phyloP scores from a whole-genome alignment of 768 basidiomycete species.

The Mycena polygramma region DNA sequence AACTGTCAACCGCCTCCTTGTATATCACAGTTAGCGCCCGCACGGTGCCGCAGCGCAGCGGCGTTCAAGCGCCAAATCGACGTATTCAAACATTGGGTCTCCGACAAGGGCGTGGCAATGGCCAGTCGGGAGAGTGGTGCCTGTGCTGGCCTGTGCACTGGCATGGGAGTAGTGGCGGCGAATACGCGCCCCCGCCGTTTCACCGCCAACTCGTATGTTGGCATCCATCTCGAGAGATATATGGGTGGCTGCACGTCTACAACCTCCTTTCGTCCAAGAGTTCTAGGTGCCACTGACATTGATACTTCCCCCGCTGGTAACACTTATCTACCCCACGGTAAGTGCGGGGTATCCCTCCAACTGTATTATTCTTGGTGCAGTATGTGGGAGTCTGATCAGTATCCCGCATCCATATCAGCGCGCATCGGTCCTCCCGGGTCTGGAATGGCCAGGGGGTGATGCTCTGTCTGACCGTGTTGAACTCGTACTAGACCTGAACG shows the following conservation, averaged over 20 bases:
- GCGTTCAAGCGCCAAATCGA: neutral
- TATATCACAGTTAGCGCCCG: no score
- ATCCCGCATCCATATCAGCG: slow-evolving; percentile 3
- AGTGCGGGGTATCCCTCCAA: neutral
- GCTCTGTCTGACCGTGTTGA: neutral
- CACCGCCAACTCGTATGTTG: slow-evolving; percentile 8
- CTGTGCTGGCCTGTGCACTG: neutral
- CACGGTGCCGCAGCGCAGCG: neutral
- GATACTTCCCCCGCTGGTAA: slow-evolving; percentile 1
- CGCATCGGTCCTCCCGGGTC: neutral
- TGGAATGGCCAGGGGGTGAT: no score
- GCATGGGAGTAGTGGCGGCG: slow-evolving; percentile 14
- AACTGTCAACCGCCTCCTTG: neutral
- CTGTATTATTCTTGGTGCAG: neutral
- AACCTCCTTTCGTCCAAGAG: neutral
- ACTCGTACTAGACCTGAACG: no score
- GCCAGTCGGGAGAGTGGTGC: slow-evolving; percentile 8
- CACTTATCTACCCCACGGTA: neutral
- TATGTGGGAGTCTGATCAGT: slow-evolving; percentile 1
- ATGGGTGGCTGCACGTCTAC: neutral
- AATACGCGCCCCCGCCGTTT: slow-evolving; percentile 17
- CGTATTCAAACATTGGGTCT: neutral
- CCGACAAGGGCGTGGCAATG: slow-evolving; percentile 26
- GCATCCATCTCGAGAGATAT: slow-evolving; percentile 14
- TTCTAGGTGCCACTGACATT: neutral